A percentile compares a stretch with the other conserved stretches of the same genome.
phyloP scores from a whole-genome alignment of 352 stramenopile species.

The Salisapilia sapeloensis region DNA sequence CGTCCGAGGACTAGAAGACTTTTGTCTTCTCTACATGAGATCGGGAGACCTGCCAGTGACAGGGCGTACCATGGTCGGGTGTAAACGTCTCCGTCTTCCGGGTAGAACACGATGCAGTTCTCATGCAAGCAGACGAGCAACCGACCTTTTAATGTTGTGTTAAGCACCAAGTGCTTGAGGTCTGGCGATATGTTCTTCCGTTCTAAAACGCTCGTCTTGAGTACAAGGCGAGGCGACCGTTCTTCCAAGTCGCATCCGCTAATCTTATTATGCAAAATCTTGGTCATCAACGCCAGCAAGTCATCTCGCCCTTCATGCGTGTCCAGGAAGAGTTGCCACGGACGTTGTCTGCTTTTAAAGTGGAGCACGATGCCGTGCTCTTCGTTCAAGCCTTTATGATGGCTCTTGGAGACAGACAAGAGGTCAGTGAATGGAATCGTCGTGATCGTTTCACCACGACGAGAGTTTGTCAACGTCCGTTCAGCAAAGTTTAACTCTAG shows the following conservation, averaged over 20 bases:
- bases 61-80: conserved; percentile 67
- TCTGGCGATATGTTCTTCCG: conserved; percentile 27
- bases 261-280: conserved; percentile 49
- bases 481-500: conserved; percentile 79
- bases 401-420: conserved; percentile 17
- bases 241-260: conserved; percentile 46
- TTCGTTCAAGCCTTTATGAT: conserved; percentile 19
- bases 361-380: conserved; percentile 52
- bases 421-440: conserved; percentile 65
- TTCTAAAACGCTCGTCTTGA: conserved; percentile 59
- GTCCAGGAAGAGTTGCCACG: conserved; percentile 69
- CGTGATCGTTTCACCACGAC: conserved; percentile 56
- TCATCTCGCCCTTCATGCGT: conserved; percentile 54
- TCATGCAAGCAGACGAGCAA: conserved; percentile 68
- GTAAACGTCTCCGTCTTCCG: conserved; percentile 29
- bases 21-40: conserved; percentile 51
- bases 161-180: conserved; percentile 19
- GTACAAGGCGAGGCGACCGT: conserved; percentile 41
- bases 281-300: conserved; percentile 44
- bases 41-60: conserved; percentile 37
- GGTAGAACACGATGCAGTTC: conserved; percentile 65
- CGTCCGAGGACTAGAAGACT: conserved; percentile 41
- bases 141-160: conserved; percentile 56
- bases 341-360: conserved; percentile 39
- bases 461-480: conserved; percentile 64